A percentile compares a stretch with the other conserved stretches of the same genome.
Conservation (phyloP, 2,329 filamentous ascomycete species). For the Hypoxylon sp. region DNA sequence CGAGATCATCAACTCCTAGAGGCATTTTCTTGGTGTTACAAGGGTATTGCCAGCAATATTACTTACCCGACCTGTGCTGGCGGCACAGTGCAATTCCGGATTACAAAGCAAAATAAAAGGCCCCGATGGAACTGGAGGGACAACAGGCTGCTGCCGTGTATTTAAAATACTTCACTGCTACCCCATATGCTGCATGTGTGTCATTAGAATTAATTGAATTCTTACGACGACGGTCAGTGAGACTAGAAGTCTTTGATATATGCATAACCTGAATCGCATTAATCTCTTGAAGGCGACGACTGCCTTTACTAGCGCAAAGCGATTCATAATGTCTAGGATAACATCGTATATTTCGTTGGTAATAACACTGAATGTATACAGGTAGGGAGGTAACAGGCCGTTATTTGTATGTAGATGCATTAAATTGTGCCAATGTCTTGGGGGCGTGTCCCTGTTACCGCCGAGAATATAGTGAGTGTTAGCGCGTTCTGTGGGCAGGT, state of each 20-base stretch:
- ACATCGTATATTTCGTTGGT: background rate
- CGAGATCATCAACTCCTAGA: slow-evolving; percentile 36
- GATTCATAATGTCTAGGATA: background rate
- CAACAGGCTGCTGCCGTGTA: background rate
- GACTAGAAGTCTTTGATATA: background rate
- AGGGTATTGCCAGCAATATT: slow-evolving; percentile 24
- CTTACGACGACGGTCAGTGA: background rate
- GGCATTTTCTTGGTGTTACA: slow-evolving; percentile 39
- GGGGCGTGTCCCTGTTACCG: slow-evolving; percentile 29
- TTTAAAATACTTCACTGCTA: background rate
- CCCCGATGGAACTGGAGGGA: slow-evolving; percentile 1
- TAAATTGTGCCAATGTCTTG: slow-evolving; percentile 44
- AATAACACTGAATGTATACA: too few species aligned
- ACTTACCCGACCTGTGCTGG: slow-evolving; percentile 31
- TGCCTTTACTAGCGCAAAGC: background rate
- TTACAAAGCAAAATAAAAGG: slow-evolving; percentile 26
- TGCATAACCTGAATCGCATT: background rate
- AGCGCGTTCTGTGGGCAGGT: slow-evolving; percentile 22
- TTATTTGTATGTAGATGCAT: slow-evolving; percentile 18
- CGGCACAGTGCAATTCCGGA: slow-evolving; percentile 30
- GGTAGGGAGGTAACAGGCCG: slow-evolving; percentile 3
- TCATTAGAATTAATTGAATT: background rate
- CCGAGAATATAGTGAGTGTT: slow-evolving; percentile 32
- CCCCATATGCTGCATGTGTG: background rate
- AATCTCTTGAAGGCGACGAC: background rate